Evolutionary conservation across 2,329 filamentous ascomycete genomes (phyloP), one percentile per base, ranked within the genome.

Genomic region (Penicillium sp.): DNA sequence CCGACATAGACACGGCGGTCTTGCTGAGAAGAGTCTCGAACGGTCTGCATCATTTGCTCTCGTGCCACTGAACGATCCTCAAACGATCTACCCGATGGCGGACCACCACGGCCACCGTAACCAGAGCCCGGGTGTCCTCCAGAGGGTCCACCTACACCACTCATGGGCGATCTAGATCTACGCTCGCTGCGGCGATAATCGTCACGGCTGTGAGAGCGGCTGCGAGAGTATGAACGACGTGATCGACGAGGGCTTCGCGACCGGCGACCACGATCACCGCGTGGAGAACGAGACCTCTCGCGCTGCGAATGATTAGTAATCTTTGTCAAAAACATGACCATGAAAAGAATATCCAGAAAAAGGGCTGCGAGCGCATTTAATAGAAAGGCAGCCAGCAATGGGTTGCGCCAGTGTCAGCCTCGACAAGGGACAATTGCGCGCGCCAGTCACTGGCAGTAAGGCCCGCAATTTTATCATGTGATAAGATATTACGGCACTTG

Each of bases 1-100:
- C 94, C 94, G 74, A 99, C 94, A 75, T 99, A 99, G 84, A 99
- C 94, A 65, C 94, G 92, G 71, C 94, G 93, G 82, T 99, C 94
- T 79, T 99, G 94, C 75, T 97, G 94, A 61, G 94, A 97, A 47
- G 90, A 89, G 71, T 97, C 94, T 71, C 91, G 88, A 67, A 97
- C 88, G 72, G 85, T 91, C 77, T 86, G 88, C 90, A 97, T 95
- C 91, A 96, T 97, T 74, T 91, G 88, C 77, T 96, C 91, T 77
- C 94, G 92, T 68, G 89, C 88, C 61, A 82, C 86, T 61, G 84
- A 80, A 68, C 91, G 87, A 69, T 96, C 91, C 75, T 97, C 93
- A 77, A 86, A 90, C 58, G 85, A 86, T 76, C 92, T 86, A 74
- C 75, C 64, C 45, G 87, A 85, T 67, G 84, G 82, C 68, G 82